Base-by-base conservation (phyloP, 352 stramenopile species). In the Phytopythium boreale region DNA sequence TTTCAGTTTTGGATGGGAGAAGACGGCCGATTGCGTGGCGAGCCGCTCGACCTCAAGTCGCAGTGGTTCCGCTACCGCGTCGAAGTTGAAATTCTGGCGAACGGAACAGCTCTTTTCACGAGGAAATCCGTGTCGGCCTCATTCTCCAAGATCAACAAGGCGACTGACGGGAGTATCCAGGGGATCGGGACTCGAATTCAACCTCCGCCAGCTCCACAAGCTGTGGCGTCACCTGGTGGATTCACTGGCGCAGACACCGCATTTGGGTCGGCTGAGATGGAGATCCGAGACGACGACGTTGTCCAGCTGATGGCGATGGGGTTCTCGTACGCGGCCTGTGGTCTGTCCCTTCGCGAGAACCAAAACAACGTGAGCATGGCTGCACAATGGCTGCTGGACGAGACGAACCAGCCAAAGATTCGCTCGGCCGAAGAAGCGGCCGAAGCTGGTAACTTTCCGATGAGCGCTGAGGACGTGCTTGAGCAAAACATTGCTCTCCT, bases 1-100 rank as follows among this genome's bases (percentile, higher is more conserved):
- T 99, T 99, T 62, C 75, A 93, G 2, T 99, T 99, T 69, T 99
- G 97, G 97, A 93, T 98, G 56, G 97, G 94, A 51, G 90, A 98
- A 68, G 89, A 99, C 70, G 95, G 98, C 53, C 87, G 88, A 41
- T 80, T 99, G 17, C 89, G 97, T 66, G 97, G 97, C 15, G 97
- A 99, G 68, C 91, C 97, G 29, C 83, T 97, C 5, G 77, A 90
- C 52, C 44, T 67, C 14, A 90, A 92, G 44, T 95, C 88, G 24
- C 88, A 96, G 59, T 96, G 88, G 88, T 96, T 96, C 56, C 85
- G 85, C 31, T 96, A 95, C 68, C 80, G 85, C 11, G 75, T 96
- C 9, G 81, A 95, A 67, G 66, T 96, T 15, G 69, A 90, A n/a
- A 80, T 93, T 55, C 57, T 64, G 37, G 60, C 72, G 5, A 71